Conservation (phyloP, 2,329 filamentous ascomycete genomes). For the Fonsecaea pedrosoi region DNA sequence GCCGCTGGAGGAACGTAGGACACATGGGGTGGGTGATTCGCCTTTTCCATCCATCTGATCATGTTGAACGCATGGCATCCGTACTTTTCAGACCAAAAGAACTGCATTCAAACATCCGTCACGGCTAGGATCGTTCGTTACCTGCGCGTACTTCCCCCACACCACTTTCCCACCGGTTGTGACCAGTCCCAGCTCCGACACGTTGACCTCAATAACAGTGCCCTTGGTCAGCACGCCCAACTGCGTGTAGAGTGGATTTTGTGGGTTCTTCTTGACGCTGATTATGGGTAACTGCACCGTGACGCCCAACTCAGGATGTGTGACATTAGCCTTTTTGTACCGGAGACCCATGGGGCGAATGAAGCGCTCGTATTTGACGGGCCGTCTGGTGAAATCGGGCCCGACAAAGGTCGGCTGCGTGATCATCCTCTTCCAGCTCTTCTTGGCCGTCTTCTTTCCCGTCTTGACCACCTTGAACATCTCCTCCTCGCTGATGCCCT, state of each 20-base stretch:
- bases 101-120: constrained; percentile 67
- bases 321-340: constrained; percentile 79
- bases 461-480: constrained; percentile 98
- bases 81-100: constrained; percentile 34
- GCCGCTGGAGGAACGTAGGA: not conserved
- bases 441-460: constrained; percentile 90
- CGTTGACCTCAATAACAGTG: constrained; percentile 88
- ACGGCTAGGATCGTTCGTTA: constrained; percentile 64
- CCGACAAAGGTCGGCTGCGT: constrained; percentile 91
- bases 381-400: constrained; percentile 83
- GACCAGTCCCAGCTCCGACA: constrained; percentile 86
- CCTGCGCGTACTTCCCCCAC: constrained; percentile 83
- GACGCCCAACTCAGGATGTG: constrained; percentile 79
- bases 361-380: constrained; percentile 77
- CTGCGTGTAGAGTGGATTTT: constrained; percentile 90
- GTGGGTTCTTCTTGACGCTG: constrained; percentile 81
- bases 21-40: not conserved
- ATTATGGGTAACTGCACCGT: constrained; percentile 87
- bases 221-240: constrained; percentile 88
- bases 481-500: constrained; percentile 92
- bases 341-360: constrained; percentile 78
- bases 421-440: constrained; percentile 70
- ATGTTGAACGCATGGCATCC: not conserved
- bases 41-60: not conserved
- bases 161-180: constrained; percentile 92